Conservation (phyloP, 1,284 basidiomycete genomes). For the Pseudozyma tsukubaensis region DNA sequence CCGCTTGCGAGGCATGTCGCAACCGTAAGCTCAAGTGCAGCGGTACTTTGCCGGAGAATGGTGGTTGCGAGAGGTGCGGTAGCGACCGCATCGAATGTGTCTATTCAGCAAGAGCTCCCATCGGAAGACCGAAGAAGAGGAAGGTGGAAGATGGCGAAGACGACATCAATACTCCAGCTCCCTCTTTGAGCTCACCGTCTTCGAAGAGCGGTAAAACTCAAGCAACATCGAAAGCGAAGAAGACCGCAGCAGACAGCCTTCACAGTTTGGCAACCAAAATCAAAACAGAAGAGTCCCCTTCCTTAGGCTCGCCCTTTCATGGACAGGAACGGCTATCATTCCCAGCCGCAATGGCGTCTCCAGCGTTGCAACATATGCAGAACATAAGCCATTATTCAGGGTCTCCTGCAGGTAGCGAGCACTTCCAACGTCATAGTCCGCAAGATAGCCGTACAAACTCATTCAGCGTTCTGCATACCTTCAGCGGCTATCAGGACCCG, state of each 20-base stretch:
- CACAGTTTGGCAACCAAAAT: not conserved
- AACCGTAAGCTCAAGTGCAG: conserved; percentile 62
- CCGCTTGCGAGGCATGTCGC: conserved; percentile 58
- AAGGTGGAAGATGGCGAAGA: conserved; percentile 32
- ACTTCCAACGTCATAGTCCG: not conserved
- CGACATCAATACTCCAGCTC: not conserved
- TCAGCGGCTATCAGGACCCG: conserved; percentile 8
- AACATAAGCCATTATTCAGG: not conserved
- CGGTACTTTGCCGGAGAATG: conserved; percentile 40
- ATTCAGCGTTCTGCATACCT: not conserved
- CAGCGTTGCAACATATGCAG: not conserved
- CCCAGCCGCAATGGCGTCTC: not conserved
- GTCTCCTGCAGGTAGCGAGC: conserved; percentile 11
- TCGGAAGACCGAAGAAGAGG: conserved; percentile 59
- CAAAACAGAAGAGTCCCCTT: conserved; percentile 17
- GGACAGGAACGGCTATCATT: not conserved
- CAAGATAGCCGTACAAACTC: conserved; percentile 3
- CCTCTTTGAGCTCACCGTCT: conserved; percentile 4
- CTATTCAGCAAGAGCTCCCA: conserved; percentile 55
- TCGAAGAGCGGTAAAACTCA: not conserved
- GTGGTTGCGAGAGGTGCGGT: conserved; percentile 49
- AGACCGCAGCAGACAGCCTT: not conserved
- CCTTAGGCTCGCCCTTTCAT: not conserved
- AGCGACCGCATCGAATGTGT: conserved; percentile 46
- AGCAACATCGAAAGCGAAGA: conserved; percentile 7